A percentile compares a stretch with the other conserved stretches of the same genome.
Conservation (phyloP, 257 asterid species). For the Asclepias syriaca region DNA sequence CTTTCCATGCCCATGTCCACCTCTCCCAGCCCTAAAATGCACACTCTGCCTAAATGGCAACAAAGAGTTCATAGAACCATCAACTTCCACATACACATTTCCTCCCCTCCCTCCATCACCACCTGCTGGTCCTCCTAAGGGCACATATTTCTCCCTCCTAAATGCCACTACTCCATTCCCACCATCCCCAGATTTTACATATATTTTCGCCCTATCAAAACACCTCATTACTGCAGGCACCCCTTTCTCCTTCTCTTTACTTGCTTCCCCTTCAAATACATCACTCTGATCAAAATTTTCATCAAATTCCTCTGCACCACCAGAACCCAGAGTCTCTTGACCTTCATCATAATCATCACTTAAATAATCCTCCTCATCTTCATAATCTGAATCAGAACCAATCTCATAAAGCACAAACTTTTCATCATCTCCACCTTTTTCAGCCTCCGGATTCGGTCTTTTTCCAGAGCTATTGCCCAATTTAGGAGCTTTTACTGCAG, state of each 20-base stretch:
- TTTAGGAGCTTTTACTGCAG: background rate
- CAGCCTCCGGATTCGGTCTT: slow-evolving; percentile 20
- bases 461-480: background rate
- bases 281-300: slow-evolving; percentile 11
- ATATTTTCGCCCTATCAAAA: slow-evolving; percentile 80
- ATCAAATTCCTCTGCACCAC: slow-evolving; percentile 18
- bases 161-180: slow-evolving; percentile 95
- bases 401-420: slow-evolving; percentile 65
- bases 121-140: slow-evolving; percentile 93
- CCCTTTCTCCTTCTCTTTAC: slow-evolving; percentile 80
- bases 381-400: slow-evolving; percentile 53
- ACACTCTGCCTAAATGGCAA: slow-evolving; percentile 75
- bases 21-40: slow-evolving; percentile 85
- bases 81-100: slow-evolving; percentile 74
- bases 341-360: slow-evolving; percentile 30
- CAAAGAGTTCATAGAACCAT: slow-evolving; percentile 74
- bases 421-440: slow-evolving; percentile 19
- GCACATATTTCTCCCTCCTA: slow-evolving; percentile 91
- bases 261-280: slow-evolving; percentile 38
- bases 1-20: slow-evolving; percentile 81
- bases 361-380: slow-evolving; percentile 34
- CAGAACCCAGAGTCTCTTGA: slow-evolving; percentile 26
- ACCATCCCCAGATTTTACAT: slow-evolving; percentile 84
- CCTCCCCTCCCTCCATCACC: slow-evolving; percentile 99
- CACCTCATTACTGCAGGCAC: slow-evolving; percentile 98